Base-by-base conservation (phyloP, 163 green algal species). In the Scenedesmus sp. region DNA sequence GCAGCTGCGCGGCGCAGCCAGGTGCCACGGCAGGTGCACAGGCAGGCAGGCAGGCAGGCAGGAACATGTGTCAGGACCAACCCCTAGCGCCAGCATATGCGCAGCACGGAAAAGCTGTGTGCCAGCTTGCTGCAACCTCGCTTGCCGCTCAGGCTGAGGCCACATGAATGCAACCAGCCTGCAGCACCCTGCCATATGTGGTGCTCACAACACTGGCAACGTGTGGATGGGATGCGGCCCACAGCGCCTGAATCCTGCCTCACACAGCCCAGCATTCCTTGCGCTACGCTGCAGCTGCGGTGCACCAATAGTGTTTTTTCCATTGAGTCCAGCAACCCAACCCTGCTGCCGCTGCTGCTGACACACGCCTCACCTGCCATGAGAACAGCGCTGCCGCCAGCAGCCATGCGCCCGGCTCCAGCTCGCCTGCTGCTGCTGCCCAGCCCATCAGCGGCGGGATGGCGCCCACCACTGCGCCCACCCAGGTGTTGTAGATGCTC, bases 381-480 rank as follows among this genome's bases (percentile, higher is more conserved):
- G 98, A 98, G 96, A 99, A 99, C 2, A 99, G 96, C 12, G 95
- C 96, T 0, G 95, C 95, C 0, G 96, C 97, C 64, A 99, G 96
- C 56, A 99, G 94, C 46, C 79, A 94, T 1, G 97, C 94, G 46
- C 98, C 98, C 16, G 93, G 89, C 34, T 99, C 96, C 70, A 99
- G 95, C 64, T 94, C 20, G 2, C 97, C 98, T 4, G 94, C 89
- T n/a, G 95, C 94, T 23, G 96, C 97, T 20, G 98, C 96, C 98
- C 98, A 99, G 88, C 98, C 98, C 96, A 99, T 99, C 18, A 99
- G 96, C 1, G 98, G 98, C 16, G 98, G 98, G 82, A 99, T 97
- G 60, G 98, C 98, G 18, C 98, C 98, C 77, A 99, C 98, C 3
- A 99, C 90, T 0, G 98, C 98, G n/a, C 98, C 98, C 55, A 99